phyloP scores from a whole-genome alignment of 2,329 filamentous ascomycete genomes.

The Ophiostoma angusticollis region DNA sequence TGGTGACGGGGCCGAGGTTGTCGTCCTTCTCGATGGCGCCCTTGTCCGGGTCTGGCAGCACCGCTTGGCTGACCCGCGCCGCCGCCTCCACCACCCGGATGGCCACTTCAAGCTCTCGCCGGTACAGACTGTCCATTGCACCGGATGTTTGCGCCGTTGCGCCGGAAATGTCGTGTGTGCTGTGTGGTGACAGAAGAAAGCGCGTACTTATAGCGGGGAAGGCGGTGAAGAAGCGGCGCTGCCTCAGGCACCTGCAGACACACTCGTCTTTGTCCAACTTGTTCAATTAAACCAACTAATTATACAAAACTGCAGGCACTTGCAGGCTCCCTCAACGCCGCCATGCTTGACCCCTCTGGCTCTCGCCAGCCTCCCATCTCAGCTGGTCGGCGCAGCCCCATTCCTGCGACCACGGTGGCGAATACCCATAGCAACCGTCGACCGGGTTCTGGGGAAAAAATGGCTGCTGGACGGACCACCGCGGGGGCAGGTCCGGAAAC shows the following conservation, averaged over 20 bases:
- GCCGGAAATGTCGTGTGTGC: too few relatives aligned
- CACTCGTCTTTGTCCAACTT: too few relatives aligned
- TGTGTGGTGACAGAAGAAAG: too few relatives aligned
- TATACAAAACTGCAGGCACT: too few relatives aligned
- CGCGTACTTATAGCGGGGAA: constrained; percentile 18
- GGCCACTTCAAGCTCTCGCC: constrained; percentile 29
- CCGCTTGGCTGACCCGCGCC: constrained; percentile 35
- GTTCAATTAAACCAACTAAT: too few relatives aligned
- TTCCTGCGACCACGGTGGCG: constrained; percentile 5
- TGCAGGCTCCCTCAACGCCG: too few relatives aligned
- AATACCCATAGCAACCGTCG: constrained; percentile 1
- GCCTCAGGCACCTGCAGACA: too few relatives aligned
- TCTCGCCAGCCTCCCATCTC: constrained; percentile 8
- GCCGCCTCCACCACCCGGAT: constrained; percentile 32
- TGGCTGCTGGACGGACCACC: neutral
- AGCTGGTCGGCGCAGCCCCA: constrained; percentile 13
- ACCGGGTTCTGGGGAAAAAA: constrained; percentile 9
- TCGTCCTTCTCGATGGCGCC: constrained; percentile 40
- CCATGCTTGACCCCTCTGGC: too few relatives aligned
- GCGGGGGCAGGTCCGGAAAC: constrained; percentile 2
- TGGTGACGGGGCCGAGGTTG: constrained; percentile 39
- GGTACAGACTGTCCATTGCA: constrained; percentile 25
- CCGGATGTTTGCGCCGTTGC: too few relatives aligned
- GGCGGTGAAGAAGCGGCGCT: too few relatives aligned
- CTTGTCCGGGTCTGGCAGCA: constrained; percentile 35